These are phyloP conservation scores for Arctium lappa DNA, from an alignment of 129 eudicot genomes.

Conservation along the genomic window DNA sequence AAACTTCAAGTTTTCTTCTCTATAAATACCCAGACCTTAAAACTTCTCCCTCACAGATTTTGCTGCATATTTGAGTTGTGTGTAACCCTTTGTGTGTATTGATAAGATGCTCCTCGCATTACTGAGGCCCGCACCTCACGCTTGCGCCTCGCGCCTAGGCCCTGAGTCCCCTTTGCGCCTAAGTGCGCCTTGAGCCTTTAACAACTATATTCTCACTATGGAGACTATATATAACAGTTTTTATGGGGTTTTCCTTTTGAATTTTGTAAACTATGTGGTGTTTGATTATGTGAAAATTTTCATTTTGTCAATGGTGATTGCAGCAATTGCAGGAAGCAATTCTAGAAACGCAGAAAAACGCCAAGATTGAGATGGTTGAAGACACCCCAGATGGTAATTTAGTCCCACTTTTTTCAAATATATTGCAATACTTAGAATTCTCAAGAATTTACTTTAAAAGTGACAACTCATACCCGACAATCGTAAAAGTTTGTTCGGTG, in stretches of 20 bases:
- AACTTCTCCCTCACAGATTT: too few species aligned
- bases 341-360: constrained; percentile 77
- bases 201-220: too few species aligned
- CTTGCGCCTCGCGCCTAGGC: too few species aligned
- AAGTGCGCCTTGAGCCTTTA: too few species aligned
- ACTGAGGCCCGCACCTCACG: too few species aligned
- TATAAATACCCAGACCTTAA: too few species aligned
- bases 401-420: not conserved
- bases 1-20: too few species aligned
- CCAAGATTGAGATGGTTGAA: constrained; percentile 65
- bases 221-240: too few species aligned
- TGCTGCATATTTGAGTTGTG: too few species aligned
- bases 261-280: not conserved
- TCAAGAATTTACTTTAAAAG: not conserved
- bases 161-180: too few species aligned
- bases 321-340: constrained; percentile 84
- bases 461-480: not conserved
- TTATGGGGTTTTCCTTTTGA: not conserved
- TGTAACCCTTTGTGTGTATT: too few species aligned
- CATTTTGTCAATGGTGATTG: constrained; percentile 8
- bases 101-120: too few species aligned
- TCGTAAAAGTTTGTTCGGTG: not conserved
- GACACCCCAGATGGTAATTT: constrained; percentile 67
- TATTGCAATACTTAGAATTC: not conserved
- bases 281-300: not conserved